Conservation (phyloP, 257 asterid species). For the Penstemon barbatus region DNA sequence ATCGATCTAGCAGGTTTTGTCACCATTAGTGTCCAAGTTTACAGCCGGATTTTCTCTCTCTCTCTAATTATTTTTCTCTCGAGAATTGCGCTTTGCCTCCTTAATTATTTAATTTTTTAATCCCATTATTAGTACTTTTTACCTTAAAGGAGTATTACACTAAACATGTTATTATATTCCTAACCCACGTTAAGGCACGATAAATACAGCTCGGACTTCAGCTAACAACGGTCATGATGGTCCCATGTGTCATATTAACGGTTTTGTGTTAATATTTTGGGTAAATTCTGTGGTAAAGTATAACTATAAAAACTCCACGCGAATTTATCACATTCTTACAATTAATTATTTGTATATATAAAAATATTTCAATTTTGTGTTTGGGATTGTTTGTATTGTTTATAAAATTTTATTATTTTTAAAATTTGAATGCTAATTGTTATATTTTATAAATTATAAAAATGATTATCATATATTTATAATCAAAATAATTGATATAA, state of each 20-base stretch:
- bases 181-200: slow-evolving; percentile 92
- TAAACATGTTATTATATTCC: slow-evolving; percentile 83
- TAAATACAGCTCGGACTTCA: slow-evolving; percentile 69
- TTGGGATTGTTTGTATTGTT: no score
- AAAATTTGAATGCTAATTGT: neutral
- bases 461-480: no score
- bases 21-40: slow-evolving; percentile 67
- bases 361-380: neutral
- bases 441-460: no score
- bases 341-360: neutral
- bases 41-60: slow-evolving; percentile 62
- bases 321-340: neutral
- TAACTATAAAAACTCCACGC: neutral
- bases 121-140: slow-evolving; percentile 29
- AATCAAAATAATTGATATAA: no score
- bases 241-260: slow-evolving; percentile 40
- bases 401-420: neutral
- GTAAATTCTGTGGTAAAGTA: neutral
- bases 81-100: slow-evolving; percentile 38
- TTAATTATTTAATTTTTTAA: neutral
- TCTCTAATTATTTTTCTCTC: slow-evolving; percentile 43
- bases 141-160: slow-evolving; percentile 35
- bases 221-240: slow-evolving; percentile 35
- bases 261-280: neutral
- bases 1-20: slow-evolving; percentile 69